Evolutionary conservation across 2,329 filamentous ascomycete species (phyloP).

Genomic region (Aspergillus unguis): DNA sequence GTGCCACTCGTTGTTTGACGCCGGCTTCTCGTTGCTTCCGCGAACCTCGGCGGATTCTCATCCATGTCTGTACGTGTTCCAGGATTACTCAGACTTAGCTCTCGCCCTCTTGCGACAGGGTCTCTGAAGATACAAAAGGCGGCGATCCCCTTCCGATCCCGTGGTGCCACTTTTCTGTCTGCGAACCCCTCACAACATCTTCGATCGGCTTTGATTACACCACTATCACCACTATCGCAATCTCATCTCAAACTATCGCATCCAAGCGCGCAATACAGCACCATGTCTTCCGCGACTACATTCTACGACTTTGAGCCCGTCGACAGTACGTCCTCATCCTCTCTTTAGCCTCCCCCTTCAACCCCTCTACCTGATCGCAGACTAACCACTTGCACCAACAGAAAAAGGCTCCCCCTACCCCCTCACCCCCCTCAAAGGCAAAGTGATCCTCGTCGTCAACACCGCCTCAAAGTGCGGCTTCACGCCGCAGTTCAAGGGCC

Average conservation of each 20-base stretch:
- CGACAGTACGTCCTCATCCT: constrained; percentile 47
- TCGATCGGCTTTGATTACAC: neutral
- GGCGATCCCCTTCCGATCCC: neutral
- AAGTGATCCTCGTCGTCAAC: constrained; percentile 95
- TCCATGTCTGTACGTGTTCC: constrained; percentile 1
- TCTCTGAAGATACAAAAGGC: constrained; percentile 6
- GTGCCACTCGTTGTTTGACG: neutral
- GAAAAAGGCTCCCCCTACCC: constrained; percentile 71
- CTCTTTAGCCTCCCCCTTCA: neutral
- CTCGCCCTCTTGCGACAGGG: neutral
- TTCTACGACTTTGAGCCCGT: constrained; percentile 61
- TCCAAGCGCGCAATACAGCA: constrained; percentile 18
- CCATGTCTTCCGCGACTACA: constrained; percentile 56
- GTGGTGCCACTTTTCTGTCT: neutral
- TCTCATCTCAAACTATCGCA: neutral
- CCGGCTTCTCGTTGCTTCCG: neutral
- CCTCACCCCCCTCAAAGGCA: constrained; percentile 73
- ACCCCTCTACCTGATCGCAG: neutral
- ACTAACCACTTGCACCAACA: constrained; percentile 35
- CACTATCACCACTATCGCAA: neutral
- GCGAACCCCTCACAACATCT: neutral
- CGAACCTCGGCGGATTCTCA: constrained; percentile 3
- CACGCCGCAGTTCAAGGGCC: constrained; percentile 88
- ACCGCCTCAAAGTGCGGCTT: constrained; percentile 98
- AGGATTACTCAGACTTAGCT: constrained; percentile 1